Percentiles rank a stretch among this genome's conserved stretches.
phyloP scores from a whole-genome alignment of 768 basidiomycete genomes.

The Mycena sanguinolenta region DNA sequence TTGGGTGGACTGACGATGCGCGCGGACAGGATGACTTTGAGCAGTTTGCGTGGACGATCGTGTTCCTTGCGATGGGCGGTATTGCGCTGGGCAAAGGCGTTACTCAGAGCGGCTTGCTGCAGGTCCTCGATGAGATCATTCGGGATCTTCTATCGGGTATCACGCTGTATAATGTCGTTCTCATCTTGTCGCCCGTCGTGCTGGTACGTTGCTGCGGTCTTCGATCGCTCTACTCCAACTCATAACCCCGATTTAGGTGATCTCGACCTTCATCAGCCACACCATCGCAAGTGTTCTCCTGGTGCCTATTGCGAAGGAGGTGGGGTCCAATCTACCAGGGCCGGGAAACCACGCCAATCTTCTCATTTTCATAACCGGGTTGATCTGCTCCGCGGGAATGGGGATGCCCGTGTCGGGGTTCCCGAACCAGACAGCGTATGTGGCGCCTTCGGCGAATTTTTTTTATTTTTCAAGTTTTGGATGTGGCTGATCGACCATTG shows the following conservation, averaged over 20 bases:
- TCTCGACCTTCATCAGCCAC: constrained; percentile 97
- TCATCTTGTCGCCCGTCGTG: constrained; percentile 78
- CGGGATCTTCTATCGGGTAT: constrained; percentile 71
- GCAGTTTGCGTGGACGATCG: constrained; percentile 93
- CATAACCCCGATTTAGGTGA: constrained; percentile 60
- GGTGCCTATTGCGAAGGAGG: constrained; percentile 95
- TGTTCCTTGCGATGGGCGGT: constrained; percentile 98
- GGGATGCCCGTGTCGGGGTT: constrained; percentile 99
- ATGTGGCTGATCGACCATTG: constrained; percentile 18
- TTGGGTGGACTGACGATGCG: constrained; percentile 11
- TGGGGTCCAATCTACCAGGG: constrained; percentile 77
- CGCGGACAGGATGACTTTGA: constrained; percentile 88
- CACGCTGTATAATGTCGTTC: constrained; percentile 75
- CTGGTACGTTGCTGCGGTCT: constrained; percentile 63
- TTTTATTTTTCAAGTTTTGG: constrained; percentile 30
- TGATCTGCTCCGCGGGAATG: constrained; percentile 97
- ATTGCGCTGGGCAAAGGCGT: constrained; percentile 97
- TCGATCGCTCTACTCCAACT: constrained; percentile 26
- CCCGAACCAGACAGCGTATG: constrained; percentile 97
- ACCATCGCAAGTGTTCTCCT: constrained; percentile 96
- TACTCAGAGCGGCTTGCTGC: constrained; percentile 87
- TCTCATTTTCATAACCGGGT: constrained; percentile 92
- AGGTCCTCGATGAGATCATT: constrained; percentile 78
- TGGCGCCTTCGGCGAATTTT: constrained; percentile 39
- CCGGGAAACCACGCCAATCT: constrained; percentile 77